A percentile compares a stretch with the other conserved stretches of the same genome.
These are phyloP conservation scores for Tremellales sp. DNA, from an alignment of 1,284 basidiomycete genomes.

Conservation along the genomic window DNA sequence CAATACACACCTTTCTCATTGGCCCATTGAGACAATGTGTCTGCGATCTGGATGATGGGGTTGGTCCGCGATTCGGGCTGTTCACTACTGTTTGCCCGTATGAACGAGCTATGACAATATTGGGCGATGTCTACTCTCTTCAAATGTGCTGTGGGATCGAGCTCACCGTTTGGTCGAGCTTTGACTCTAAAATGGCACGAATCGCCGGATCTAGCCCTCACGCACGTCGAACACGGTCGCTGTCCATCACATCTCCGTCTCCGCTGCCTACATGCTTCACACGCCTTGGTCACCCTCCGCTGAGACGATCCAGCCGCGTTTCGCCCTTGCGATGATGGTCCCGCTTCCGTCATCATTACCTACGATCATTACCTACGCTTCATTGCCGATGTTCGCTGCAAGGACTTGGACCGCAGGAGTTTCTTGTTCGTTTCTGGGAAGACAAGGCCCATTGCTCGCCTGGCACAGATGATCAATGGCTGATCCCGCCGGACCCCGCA, in stretches of 20 bases:
- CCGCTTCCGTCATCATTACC: too few relatives aligned
- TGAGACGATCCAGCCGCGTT: too few relatives aligned
- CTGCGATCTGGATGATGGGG: background rate
- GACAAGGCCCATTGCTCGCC: too few relatives aligned
- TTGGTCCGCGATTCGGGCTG: background rate
- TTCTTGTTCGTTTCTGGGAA: too few relatives aligned
- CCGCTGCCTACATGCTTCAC: background rate
- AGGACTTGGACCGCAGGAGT: too few relatives aligned
- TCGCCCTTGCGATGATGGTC: too few relatives aligned
- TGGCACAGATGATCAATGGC: too few relatives aligned
- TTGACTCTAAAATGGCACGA: background rate
- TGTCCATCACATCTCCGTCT: background rate
- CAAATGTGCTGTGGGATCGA: background rate
- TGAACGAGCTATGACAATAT: background rate
- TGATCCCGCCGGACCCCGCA: too few relatives aligned
- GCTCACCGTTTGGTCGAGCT: background rate
- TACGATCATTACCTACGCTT: too few relatives aligned
- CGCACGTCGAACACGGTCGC: background rate
- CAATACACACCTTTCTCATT: background rate
- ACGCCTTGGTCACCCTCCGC: background rate
- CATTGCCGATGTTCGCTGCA: too few relatives aligned
- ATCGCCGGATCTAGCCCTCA: background rate
- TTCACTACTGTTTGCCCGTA: background rate
- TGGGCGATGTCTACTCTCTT: too few relatives aligned
- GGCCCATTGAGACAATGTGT: background rate